Evolutionary conservation across 495 filamentous ascomycete species (phyloP), one percentile per base, ranked within the genome.

Genomic region (Neurospora sp.): DNA sequence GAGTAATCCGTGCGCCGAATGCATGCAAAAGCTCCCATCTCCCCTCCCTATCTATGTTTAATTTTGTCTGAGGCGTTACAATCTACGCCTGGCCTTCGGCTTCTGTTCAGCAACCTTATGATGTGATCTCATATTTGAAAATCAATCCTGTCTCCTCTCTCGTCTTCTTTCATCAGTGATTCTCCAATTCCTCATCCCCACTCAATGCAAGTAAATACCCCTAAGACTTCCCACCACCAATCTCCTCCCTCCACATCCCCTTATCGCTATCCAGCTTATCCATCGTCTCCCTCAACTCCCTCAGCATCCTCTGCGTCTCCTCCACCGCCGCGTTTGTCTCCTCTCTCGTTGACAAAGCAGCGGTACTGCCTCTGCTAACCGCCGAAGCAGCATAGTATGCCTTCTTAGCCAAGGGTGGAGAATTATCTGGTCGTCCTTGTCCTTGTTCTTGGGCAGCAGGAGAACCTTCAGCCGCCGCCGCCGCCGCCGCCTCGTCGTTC

Each of bases 261-360:
- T 69, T 39, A 47, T 78, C 74, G 44, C 71, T 69, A 38, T 79
- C 79, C 74, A 77, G 47, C 71, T 59, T 40, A 27, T 77, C 77
- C 78, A 79, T 79, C 8, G 70, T 71, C 72, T 80, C 76, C 53
- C 74, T 74, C 72, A 80, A 44, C 76, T 80, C 79, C 40, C 73
- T 70, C 68, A 80, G 44, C 79, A 80, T 80, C 68, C 76, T 71
- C 72, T 73, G 73, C 31, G 77, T 77, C 12, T 77, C 69, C 73
- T 74, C 75, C 69, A 79, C 76, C 73, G 77, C 76, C 7, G 75
- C 75, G 16, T 42, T 59, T 39, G 77, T 75, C 69, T 76, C 75
- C 20, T 70, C 70, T 69, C 61, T 73, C 20, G 27, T 35, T 38
- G 40, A 18, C 27, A 70, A 47, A 22, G 37, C 39, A 42, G 69